phyloP scores from a whole-genome alignment of 495 filamentous ascomycete species.

The Xylaria cubensis region DNA sequence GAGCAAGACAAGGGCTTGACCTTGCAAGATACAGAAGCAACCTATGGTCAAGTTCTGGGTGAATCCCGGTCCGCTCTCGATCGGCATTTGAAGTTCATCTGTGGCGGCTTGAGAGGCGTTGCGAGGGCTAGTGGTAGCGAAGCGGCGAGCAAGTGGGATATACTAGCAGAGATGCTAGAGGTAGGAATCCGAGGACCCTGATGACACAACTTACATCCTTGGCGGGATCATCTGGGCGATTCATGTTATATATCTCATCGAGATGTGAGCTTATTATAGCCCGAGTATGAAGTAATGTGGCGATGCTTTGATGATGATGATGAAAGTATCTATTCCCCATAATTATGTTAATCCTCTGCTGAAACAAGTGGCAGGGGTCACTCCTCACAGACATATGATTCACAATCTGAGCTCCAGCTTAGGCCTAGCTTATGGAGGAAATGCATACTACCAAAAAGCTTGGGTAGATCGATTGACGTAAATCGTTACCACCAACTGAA shows the following conservation, averaged over 20 bases:
- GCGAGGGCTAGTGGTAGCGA: conserved; percentile 63
- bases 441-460: not conserved
- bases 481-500: not conserved
- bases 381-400: not conserved
- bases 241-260: conserved; percentile 11
- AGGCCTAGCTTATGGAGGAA: not conserved
- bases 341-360: not conserved
- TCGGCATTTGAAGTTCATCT: conserved; percentile 59
- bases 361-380: not conserved
- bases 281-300: not conserved
- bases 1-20: conserved; percentile 36
- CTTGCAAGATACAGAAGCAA: conserved; percentile 42
- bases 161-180: conserved; percentile 66
- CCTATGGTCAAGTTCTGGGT: conserved; percentile 48
- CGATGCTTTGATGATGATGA: conserved; percentile 2
- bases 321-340: not conserved
- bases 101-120: conserved; percentile 60
- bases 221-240: not conserved
- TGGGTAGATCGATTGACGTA: conserved; percentile 11
- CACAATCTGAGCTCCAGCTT: not conserved
- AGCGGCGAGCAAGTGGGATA: conserved; percentile 61
- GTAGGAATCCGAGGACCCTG: conserved; percentile 47
- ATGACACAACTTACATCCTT: conserved; percentile 6
- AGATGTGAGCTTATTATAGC: not conserved
- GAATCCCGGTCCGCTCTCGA: conserved; percentile 58